Base-by-base conservation (phyloP, 164 flowering plant genomes). In the Liquidambar formosana region DNA sequence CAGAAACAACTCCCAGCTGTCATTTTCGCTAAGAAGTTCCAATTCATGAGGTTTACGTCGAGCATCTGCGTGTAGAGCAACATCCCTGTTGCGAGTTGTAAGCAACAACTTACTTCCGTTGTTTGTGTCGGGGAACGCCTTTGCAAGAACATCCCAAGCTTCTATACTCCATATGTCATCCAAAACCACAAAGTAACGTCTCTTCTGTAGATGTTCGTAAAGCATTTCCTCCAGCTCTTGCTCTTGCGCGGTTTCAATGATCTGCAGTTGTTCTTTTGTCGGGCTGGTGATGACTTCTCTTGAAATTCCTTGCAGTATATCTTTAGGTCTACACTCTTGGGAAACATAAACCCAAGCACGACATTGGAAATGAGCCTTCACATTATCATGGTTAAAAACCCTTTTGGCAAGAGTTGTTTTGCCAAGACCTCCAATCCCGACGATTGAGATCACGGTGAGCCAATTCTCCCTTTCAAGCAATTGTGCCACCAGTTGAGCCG, bases 1-100 rank as follows among this genome's bases (percentile, higher is more conserved):
- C 27, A n/a, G 1, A 8, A 74, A 69, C 48, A 69, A 41, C 14
- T 43, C 10, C 77, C 73, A 69, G 38, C 77, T 52, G 8, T 60
- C 54, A 0, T 43, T 13, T 2, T 12, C 25, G 27, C 46, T 47
- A 12, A 62, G 57, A 18, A 67, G 43, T 18, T 45, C 13, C 16
- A 46, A 14, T 23, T 67, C 62, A 67, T 62, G 62, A 12, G 49
- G 38, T 53, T 5, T 23, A 22, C 49, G 60, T 10, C 18, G 23
- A 2, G 70, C 61, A 23, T 67, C 70, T 1, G 41, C 63, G 14
- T 43, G 6, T 1, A 44, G 27, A 23, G 60, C 71, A n/a, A 61
- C 28, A 19, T 25, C 67, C 19, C 10, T 33, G n/a, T 19, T 4
- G 13, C 60, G 74, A 48, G 69, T 64, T 10, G 74, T 71, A 16